A percentile compares a stretch with the other conserved stretches of the same genome.
phyloP scores from a whole-genome alignment of 2,329 filamentous ascomycete species.

The Clonostachys solani region DNA sequence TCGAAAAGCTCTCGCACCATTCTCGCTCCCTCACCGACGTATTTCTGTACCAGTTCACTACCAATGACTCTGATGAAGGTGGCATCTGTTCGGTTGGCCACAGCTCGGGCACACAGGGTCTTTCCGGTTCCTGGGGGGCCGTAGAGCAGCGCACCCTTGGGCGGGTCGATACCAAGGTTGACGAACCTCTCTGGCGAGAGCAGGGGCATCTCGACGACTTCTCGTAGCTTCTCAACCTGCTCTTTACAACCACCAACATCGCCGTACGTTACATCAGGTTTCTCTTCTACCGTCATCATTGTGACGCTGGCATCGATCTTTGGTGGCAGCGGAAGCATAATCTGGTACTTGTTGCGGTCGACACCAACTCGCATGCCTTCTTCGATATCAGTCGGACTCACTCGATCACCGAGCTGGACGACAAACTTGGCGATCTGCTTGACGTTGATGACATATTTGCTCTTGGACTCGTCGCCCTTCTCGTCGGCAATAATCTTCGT shows the following conservation, averaged over 20 bases:
- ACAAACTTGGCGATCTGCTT: constrained; percentile 99
- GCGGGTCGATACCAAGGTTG: constrained; percentile 97
- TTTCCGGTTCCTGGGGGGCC: constrained; percentile 98
- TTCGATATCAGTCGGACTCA: constrained; percentile 97
- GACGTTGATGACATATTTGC: constrained; percentile 99
- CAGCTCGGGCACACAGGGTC: constrained; percentile 93
- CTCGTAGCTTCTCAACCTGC: constrained; percentile 97
- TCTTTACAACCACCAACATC: constrained; percentile 99
- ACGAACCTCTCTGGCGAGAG: constrained; percentile 96
- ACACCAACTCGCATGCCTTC: constrained; percentile 99
- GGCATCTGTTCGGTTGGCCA: constrained; percentile 95
- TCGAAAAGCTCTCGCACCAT: constrained; percentile 99
- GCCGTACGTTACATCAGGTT: constrained; percentile 97
- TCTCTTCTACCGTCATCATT: constrained; percentile 99
- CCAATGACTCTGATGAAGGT: constrained; percentile 99
- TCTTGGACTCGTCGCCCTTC: constrained; percentile 89
- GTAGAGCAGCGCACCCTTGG: constrained; percentile 94
- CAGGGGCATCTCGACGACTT: constrained; percentile 98
- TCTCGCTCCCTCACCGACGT: constrained; percentile 94
- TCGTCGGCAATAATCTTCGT: constrained; percentile 99
- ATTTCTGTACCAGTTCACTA: constrained; percentile 97
- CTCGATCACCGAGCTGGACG: constrained; percentile 92
- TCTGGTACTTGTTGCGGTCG: constrained; percentile 98
- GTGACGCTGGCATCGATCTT: constrained; percentile 99
- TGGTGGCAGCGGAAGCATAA: constrained; percentile 88